Conservation (phyloP, 2,329 filamentous ascomycete species). For the Allantophomopsis cytisporea region DNA sequence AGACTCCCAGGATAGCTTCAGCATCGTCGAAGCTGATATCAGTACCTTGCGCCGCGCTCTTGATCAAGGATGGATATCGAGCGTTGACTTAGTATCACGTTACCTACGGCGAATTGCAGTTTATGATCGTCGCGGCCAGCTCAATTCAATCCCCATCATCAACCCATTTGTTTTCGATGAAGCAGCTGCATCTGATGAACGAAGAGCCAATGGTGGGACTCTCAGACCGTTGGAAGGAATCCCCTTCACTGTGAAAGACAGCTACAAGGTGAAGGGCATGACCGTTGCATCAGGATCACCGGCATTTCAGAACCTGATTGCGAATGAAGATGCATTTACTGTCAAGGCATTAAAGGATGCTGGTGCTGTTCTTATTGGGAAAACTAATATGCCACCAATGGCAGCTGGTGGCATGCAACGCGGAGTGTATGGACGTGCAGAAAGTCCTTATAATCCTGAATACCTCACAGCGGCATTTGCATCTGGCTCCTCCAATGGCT, state of each 20-base stretch:
- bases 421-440: conserved; percentile 39
- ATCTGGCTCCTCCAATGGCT: conserved; percentile 44
- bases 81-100: no score
- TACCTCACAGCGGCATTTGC: conserved; percentile 40
- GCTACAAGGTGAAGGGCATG: conserved; percentile 37
- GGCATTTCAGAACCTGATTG: conserved; percentile 33
- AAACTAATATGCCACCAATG: conserved; percentile 47
- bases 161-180: no score
- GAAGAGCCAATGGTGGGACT: no score
- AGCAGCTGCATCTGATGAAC: no score
- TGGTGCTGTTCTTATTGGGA: conserved; percentile 36
- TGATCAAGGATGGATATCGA: no score
- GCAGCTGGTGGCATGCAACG: conserved; percentile 43
- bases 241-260: conserved; percentile 43
- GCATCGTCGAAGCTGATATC: no score
- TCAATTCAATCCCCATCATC: no score
- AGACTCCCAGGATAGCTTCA: no score
- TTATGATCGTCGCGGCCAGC: no score
- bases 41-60: no score
- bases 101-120: no score
- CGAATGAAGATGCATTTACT: conserved; percentile 36
- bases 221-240: conserved; percentile 35
- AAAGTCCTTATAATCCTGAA: conserved; percentile 38
- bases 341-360: conserved; percentile 30
- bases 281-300: conserved; percentile 38